A percentile compares a stretch with the other conserved stretches of the same genome.
Evolutionary conservation across 768 basidiomycete genomes (phyloP).

Genomic region (Hericium rajendrae): DNA sequence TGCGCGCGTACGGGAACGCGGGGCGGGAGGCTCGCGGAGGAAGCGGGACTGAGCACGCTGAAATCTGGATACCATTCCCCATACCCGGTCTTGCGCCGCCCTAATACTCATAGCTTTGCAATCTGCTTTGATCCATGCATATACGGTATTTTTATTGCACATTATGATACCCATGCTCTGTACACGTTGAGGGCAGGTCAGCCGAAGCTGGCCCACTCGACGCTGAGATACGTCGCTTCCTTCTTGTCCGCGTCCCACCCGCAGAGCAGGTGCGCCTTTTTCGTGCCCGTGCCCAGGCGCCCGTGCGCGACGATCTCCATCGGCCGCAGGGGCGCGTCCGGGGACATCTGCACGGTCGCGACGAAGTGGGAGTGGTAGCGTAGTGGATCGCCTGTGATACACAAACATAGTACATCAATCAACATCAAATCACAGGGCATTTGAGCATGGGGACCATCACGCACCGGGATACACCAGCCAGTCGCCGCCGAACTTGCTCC

Average conservation of each 20-base stretch:
- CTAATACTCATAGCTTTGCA: too few species aligned
- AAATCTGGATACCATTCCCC: background rate
- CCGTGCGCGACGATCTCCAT: conserved; percentile 97
- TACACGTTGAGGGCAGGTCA: conserved; percentile 21
- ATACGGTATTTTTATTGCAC: background rate
- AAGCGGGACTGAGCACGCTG: conserved; percentile 2
- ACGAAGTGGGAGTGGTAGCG: conserved; percentile 97
- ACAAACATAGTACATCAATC: background rate
- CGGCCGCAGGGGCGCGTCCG: conserved; percentile 51
- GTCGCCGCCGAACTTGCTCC: conserved; percentile 92
- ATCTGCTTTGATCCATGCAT: background rate
- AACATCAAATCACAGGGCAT: background rate
- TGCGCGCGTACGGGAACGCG: conserved; percentile 5
- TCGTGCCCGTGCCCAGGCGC: conserved; percentile 90
- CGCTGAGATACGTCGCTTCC: conserved; percentile 62
- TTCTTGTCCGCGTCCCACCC: conserved; percentile 71
- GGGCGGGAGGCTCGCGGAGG: conserved; percentile 4
- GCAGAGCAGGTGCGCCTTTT: conserved; percentile 89
- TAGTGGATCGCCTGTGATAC: conserved; percentile 69
- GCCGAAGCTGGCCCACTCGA: conserved; percentile 91
- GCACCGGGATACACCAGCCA: conserved; percentile 93
- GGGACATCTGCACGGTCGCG: conserved; percentile 68
- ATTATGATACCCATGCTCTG: background rate
- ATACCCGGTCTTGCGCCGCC: too few species aligned
- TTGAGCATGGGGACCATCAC: conserved; percentile 13